These are phyloP conservation scores for Fomitopsis pinicola DNA, from an alignment of 1,284 basidiomycete species.

Conservation along the genomic window DNA sequence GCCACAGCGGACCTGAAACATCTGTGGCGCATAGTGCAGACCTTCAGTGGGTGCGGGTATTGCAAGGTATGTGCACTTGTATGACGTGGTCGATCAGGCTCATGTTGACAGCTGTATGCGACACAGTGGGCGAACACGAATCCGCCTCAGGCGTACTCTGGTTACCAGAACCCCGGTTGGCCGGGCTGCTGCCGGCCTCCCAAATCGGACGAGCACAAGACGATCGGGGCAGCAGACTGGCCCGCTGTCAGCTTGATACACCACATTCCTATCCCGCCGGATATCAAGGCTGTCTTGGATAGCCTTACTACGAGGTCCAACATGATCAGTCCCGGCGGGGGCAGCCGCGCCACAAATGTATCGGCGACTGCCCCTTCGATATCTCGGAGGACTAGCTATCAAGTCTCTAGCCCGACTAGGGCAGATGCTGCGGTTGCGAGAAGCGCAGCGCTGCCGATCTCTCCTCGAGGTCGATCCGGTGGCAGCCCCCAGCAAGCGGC, in stretches of 20 bases:
- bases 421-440: slow-evolving; percentile 19
- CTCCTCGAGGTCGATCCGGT: slow-evolving; percentile 36
- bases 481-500: slow-evolving; percentile 44
- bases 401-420: slow-evolving; percentile 24
- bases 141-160: slow-evolving; percentile 46
- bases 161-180: slow-evolving; percentile 71
- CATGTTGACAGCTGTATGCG: slow-evolving; percentile 19
- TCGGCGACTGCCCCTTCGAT: slow-evolving; percentile 33
- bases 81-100: slow-evolving; percentile 22
- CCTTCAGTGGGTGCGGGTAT: slow-evolving; percentile 80
- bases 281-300: slow-evolving; percentile 63
- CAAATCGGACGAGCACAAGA: slow-evolving; percentile 46
- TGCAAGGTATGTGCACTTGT: slow-evolving; percentile 58
- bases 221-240: slow-evolving; percentile 75
- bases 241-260: slow-evolving; percentile 69
- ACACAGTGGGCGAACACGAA: slow-evolving; percentile 62
- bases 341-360: slow-evolving; percentile 20
- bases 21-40: slow-evolving; percentile 48
- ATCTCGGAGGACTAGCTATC: slow-evolving; percentile 48
- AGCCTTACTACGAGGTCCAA: slow-evolving; percentile 31
- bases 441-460: slow-evolving; percentile 31
- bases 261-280: slow-evolving; percentile 60
- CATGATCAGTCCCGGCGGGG: slow-evolving; percentile 26
- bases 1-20: slow-evolving; percentile 12
- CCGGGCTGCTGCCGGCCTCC: slow-evolving; percentile 80